phyloP scores from a whole-genome alignment of 129 eudicot species.

The Daucus carota region DH1_v3.0 NC_030381.2:9070501-9071000 shows the following conservation, averaged over 20 bases:
- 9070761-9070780: not conserved
- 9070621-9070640: conserved; percentile 44
- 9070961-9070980: not conserved
- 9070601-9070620: conserved; percentile 47
- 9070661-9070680: conserved; percentile 51
- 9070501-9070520: not conserved
- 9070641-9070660: conserved; percentile 29
- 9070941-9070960: not conserved
- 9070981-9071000: not conserved
- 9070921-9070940: not conserved
- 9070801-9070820: conserved; percentile 17
- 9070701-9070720: conserved; percentile 45
- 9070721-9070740: conserved; percentile 14
- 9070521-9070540: not conserved
- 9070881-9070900: not conserved
- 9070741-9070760: conserved; percentile 34
- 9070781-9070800: conserved; percentile 18
- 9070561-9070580: conserved; percentile 35
- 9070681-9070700: conserved; percentile 46
- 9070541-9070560: conserved; percentile 30
- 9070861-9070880: not conserved
- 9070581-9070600: conserved; percentile 53
- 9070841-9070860: not conserved
- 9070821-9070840: not conserved
- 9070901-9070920: not conserved